Evolutionary conservation across 2,329 filamentous ascomycete genomes (phyloP), one percentile per base, ranked within the genome.

Genomic region (Arthroderma sp.): DNA sequence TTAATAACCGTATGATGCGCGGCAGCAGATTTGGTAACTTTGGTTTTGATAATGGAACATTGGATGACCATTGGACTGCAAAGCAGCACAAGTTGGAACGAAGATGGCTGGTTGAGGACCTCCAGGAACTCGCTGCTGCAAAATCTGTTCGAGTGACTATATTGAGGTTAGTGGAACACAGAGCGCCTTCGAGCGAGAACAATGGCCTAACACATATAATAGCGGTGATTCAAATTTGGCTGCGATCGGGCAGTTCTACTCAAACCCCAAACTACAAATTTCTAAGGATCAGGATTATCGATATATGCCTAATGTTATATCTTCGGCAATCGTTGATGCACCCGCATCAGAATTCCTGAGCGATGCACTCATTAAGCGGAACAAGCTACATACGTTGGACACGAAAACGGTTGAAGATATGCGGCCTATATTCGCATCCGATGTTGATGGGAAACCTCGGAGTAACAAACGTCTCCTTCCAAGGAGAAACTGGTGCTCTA

Each of bases 51-150:
- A 22, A 22, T 4, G 91, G 96, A 63, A 84, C 96, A 9, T 70
- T 94, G 29, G 88, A 94, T 58, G 91, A 96, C 62, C 89, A 98
- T 60, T 98, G 91, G 91, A 95, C 89, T 1, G 86, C 89, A 33
- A 94, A 86, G 59, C 85, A 87, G 58, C 88, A 96, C 68, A 98
- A 96, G 61, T 73, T 78, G 28, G 91, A 98, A 65, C 79, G 91
- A 42, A 85, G 81, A 50, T 82, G 85, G 63, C 73, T 96, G 50
- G 78, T 98, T 36, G 83, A 91, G 59, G 87, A 95, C 56, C 69
- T 98, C 28, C 93, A 98, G 63, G 86, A 94, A 56, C 72, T 98
- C 48, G 88, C 93, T 6, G 86, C 86, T 22, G 86, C 91, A 60
- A 94, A 94, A 61, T 94, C 86, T 9, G 77, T 95, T 42, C 82